Percentiles rank a stretch among this genome's conserved stretches.
phyloP scores from a whole-genome alignment of 352 stramenopile genomes.

The Pythium coloratum region DNA sequence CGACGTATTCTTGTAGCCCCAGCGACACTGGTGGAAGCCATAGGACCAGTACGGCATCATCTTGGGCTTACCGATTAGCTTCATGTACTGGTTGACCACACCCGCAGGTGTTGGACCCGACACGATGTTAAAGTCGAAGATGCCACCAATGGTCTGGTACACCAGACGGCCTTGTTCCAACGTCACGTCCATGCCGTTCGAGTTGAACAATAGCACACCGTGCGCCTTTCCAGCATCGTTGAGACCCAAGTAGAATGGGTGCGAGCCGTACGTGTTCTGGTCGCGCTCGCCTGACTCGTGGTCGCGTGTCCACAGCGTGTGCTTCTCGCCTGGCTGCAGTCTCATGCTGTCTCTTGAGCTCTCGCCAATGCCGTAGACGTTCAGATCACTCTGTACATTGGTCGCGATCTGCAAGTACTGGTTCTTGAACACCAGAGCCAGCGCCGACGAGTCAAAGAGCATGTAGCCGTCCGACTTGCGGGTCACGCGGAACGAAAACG shows the following conservation, averaged over 20 bases:
- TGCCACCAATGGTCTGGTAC: constrained; percentile 49
- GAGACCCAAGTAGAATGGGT: constrained; percentile 51
- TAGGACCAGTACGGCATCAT: constrained; percentile 65
- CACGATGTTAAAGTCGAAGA: constrained; percentile 63
- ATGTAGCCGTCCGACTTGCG: constrained; percentile 37
- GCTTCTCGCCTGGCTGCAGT: constrained; percentile 36
- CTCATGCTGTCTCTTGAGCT: constrained; percentile 36
- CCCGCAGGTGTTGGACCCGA: constrained; percentile 36
- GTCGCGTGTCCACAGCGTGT: constrained; percentile 48
- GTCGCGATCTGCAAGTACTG: constrained; percentile 65
- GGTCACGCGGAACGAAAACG: constrained; percentile 39
- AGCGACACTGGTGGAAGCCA: constrained; percentile 64
- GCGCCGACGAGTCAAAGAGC: constrained; percentile 52
- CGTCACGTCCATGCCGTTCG: constrained; percentile 63
- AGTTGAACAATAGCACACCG: constrained; percentile 55
- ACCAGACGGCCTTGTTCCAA: constrained; percentile 34
- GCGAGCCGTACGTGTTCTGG: constrained; percentile 53
- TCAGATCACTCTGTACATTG: constrained; percentile 19
- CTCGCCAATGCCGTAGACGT: constrained; percentile 53
- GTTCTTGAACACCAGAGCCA: constrained; percentile 39
- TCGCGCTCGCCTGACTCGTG: constrained; percentile 32
- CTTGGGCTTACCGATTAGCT: constrained; percentile 47
- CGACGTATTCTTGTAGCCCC: constrained; percentile 32
- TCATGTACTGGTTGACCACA: constrained; percentile 51
- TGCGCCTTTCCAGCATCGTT: constrained; percentile 38